A percentile compares a stretch with the other conserved stretches of the same genome.
Evolutionary conservation across 148 eudicot genomes (phyloP).

Genomic region (Beta vulgaris): DNA sequence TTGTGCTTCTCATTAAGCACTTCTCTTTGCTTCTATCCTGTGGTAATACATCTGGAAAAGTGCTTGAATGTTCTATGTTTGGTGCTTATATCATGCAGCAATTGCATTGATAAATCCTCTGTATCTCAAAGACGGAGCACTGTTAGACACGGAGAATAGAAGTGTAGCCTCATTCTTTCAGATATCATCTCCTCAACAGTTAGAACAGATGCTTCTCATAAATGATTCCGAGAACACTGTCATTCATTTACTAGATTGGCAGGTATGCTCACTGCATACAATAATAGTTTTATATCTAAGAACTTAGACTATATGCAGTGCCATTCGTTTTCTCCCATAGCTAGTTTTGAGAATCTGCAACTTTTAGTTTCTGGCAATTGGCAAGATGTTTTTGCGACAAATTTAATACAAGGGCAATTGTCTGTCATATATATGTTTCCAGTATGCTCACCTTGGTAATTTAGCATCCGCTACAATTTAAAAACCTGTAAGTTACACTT

Average conservation of each 20-base stretch:
- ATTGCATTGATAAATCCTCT: slow-evolving; percentile 74
- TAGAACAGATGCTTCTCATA: slow-evolving; percentile 51
- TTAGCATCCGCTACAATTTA: not conserved
- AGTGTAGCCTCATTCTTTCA: slow-evolving; percentile 68
- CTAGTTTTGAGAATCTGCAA: not conserved
- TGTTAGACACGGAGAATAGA: slow-evolving; percentile 47
- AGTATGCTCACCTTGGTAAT: not conserved
- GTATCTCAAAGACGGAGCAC: slow-evolving; percentile 56
- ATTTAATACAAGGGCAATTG: not conserved
- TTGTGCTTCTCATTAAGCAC: not conserved
- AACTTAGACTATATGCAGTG: not conserved
- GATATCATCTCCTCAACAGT: slow-evolving; percentile 71
- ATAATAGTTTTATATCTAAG: not conserved
- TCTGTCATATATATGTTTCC: not conserved
- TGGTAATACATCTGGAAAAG: not conserved
- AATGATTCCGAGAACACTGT: slow-evolving; percentile 53
- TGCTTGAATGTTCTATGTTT: slow-evolving; percentile 4
- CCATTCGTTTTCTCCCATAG: not conserved
- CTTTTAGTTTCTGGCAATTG: too few species aligned
- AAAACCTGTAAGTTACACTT: not conserved
- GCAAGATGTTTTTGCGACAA: not conserved
- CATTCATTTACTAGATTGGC: slow-evolving; percentile 83
- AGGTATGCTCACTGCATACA: slow-evolving; percentile 39
- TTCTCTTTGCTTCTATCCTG: not conserved
- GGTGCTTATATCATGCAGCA: slow-evolving; percentile 50